A percentile compares a stretch with the other conserved stretches of the same genome.
Evolutionary conservation across 1,139 yeast genomes (phyloP).

Genomic region (Blastobotrys niveus): DNA sequence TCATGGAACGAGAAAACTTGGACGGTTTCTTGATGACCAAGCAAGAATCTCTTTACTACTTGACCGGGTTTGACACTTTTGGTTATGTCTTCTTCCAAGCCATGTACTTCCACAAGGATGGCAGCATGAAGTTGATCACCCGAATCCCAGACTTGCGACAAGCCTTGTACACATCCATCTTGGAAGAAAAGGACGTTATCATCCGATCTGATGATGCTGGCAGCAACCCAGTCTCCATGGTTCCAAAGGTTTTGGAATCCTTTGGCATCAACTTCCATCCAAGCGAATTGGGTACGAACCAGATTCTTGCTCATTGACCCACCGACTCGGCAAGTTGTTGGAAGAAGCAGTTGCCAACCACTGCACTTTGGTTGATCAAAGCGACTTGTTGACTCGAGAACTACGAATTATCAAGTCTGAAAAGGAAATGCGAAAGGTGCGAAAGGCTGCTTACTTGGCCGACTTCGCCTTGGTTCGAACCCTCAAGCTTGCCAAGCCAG

Average conservation of each 20-base stretch:
- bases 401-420: slow-evolving; percentile 14
- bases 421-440: slow-evolving; percentile 13
- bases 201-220: slow-evolving; percentile 15
- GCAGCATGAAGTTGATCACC: slow-evolving; percentile 14
- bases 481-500: slow-evolving; percentile 15
- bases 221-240: slow-evolving; percentile 14
- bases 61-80: slow-evolving; percentile 15
- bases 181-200: slow-evolving; percentile 14
- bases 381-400: slow-evolving; percentile 14
- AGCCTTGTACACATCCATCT: slow-evolving; percentile 13
- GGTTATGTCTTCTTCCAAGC: slow-evolving; percentile 17
- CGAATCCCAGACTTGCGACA: slow-evolving; percentile 14
- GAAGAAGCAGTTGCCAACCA: slow-evolving; percentile 12
- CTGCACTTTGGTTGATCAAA: slow-evolving; percentile 15
- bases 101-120: slow-evolving; percentile 15
- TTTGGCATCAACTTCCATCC: slow-evolving; percentile 12
- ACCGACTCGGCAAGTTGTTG: slow-evolving; percentile 10
- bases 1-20: slow-evolving; percentile 14
- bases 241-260: slow-evolving; percentile 13
- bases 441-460: slow-evolving; percentile 16
- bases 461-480: slow-evolving; percentile 13
- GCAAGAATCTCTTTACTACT: slow-evolving; percentile 13
- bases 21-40: slow-evolving; percentile 15
- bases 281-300: slow-evolving; percentile 15
- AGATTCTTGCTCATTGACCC: slow-evolving; percentile 13